Conservation (phyloP, 805 yeast species). For the Yamadazyma olivae region DNA sequence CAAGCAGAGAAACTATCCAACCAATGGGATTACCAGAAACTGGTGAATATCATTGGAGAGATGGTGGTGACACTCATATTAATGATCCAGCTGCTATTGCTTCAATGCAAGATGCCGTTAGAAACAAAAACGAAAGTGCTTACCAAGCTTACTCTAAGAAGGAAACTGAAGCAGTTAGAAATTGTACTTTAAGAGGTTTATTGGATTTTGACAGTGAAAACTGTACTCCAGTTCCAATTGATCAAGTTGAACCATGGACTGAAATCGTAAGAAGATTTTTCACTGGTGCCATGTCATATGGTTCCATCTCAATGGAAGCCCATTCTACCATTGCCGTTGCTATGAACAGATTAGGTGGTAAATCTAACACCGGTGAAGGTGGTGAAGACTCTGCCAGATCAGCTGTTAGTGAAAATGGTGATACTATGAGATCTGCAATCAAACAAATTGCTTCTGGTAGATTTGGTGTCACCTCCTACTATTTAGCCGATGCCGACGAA, state of each 20-base stretch:
- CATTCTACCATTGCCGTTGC: constrained; percentile 98
- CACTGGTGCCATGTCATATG: constrained; percentile 99
- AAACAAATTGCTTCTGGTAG: constrained; percentile 98
- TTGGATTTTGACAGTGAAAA: constrained; percentile 81
- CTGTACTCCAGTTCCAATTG: constrained; percentile 80
- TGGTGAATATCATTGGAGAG: constrained; percentile 98
- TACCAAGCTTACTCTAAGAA: constrained; percentile 86
- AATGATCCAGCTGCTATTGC: constrained; percentile 96
- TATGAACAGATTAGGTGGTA: constrained; percentile 97
- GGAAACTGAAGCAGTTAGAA: constrained; percentile 86
- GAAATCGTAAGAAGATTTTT: constrained; percentile 96
- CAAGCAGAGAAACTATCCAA: constrained; percentile 65
- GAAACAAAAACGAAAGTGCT: constrained; percentile 92
- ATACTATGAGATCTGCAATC: constrained; percentile 98
- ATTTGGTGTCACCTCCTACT: constrained; percentile 95
- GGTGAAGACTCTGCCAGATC: constrained; percentile 97
- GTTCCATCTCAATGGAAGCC: constrained; percentile 97
- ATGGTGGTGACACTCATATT: constrained; percentile 94
- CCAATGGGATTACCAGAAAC: constrained; percentile 83
- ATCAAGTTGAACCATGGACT: constrained; percentile 99
- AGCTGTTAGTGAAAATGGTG: constrained; percentile 76
- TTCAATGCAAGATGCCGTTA: constrained; percentile 94
- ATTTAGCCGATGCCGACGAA: constrained; percentile 94
- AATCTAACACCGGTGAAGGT: constrained; percentile 98
- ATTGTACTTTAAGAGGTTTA: constrained; percentile 92